Conservation (phyloP, 2,329 filamentous ascomycete species). For the Mollisiaceae sp. region DNA sequence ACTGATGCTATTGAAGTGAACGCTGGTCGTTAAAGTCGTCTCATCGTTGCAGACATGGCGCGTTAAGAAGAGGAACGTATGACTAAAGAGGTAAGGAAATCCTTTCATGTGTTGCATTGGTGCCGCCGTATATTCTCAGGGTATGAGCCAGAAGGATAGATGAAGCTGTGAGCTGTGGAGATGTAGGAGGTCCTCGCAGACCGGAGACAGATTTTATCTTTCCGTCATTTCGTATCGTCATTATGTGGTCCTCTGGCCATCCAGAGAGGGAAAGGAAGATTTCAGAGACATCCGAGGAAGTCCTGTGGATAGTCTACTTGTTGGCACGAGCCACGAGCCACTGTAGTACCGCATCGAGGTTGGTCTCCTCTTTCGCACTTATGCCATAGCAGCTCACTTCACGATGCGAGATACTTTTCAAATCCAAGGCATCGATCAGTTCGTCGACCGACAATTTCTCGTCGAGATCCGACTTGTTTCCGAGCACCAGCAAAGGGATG, state of each 20-base stretch:
- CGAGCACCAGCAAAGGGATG: slow-evolving; percentile 91
- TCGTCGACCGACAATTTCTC: slow-evolving; percentile 92
- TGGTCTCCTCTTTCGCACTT: slow-evolving; percentile 98
- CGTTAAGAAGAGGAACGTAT: slow-evolving; percentile 29
- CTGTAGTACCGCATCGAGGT: slow-evolving; percentile 93
- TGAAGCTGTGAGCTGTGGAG: slow-evolving; percentile 43
- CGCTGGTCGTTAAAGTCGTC: slow-evolving; percentile 39
- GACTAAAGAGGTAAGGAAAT: slow-evolving; percentile 31
- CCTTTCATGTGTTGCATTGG: slow-evolving; percentile 17
- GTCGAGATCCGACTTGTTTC: slow-evolving; percentile 96
- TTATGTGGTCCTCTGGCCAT: slow-evolving; percentile 47
- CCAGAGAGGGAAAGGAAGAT: neutral
- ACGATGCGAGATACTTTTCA: slow-evolving; percentile 86
- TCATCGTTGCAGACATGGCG: slow-evolving; percentile 36
- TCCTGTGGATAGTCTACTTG: slow-evolving; percentile 23
- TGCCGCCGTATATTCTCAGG: neutral
- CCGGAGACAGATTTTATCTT: slow-evolving; percentile 50
- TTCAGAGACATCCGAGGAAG: slow-evolving; percentile 8
- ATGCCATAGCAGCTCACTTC: slow-evolving; percentile 99
- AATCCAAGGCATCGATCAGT: slow-evolving; percentile 88
- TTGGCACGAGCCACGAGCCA: slow-evolving; percentile 93
- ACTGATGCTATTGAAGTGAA: slow-evolving; percentile 26
- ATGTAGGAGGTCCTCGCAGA: slow-evolving; percentile 53
- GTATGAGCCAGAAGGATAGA: slow-evolving; percentile 20
- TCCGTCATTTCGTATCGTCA: slow-evolving; percentile 57